Conservation (phyloP, 352 stramenopile species). For the Phytophthora pseudosyringae region DNA sequence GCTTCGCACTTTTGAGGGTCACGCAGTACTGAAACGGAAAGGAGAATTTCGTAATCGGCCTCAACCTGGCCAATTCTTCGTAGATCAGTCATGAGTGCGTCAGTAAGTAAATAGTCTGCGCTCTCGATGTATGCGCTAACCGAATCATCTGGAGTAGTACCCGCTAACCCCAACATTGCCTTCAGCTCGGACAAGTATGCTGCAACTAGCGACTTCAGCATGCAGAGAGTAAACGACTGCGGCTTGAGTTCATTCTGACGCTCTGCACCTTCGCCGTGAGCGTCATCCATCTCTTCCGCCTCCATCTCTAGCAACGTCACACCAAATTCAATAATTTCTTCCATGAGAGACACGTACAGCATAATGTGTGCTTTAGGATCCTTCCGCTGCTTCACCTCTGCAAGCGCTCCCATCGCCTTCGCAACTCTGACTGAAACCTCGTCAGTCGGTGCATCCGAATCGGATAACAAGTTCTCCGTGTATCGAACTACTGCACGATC, state of each 20-base stretch:
- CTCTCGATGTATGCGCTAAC: conserved; percentile 31
- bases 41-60: conserved; percentile 54
- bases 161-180: conserved; percentile 22
- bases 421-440: conserved; percentile 20
- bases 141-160: conserved; percentile 23
- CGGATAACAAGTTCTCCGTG: conserved; percentile 67
- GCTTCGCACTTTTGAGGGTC: conserved; percentile 48
- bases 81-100: conserved; percentile 47
- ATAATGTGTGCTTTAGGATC: conserved; percentile 32
- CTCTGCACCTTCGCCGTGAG: background rate
- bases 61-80: conserved; percentile 54
- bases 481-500: conserved; percentile 63
- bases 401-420: conserved; percentile 42
- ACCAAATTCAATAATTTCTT: conserved; percentile 61
- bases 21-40: conserved; percentile 59
- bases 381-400: conserved; percentile 48
- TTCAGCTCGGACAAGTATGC: conserved; percentile 41
- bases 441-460: conserved; percentile 9
- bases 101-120: conserved; percentile 38
- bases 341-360: conserved; percentile 48
- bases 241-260: background rate
- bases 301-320: conserved; percentile 56
- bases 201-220: conserved; percentile 47
- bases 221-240: conserved; percentile 37
- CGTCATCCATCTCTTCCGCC: conserved; percentile 19